phyloP scores from a whole-genome alignment of 441 rosid genomes.

The Gossypium laxum region DNA sequence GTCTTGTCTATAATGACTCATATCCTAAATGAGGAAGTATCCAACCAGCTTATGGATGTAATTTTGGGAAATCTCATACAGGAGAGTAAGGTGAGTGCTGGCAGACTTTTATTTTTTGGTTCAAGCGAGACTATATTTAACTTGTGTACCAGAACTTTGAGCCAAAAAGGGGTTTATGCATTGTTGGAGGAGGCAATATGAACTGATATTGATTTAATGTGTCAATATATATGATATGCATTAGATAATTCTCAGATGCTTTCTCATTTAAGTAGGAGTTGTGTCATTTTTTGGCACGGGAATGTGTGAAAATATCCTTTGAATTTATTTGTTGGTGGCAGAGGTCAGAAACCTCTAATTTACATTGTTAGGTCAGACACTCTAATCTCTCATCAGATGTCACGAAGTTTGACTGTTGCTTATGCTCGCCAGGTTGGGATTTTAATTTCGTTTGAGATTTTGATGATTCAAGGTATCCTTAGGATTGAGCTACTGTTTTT shows the following conservation, averaged over 20 bases:
- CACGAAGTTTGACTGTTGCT: not conserved
- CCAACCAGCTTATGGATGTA: slow-evolving; percentile 41
- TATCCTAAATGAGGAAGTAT: slow-evolving; percentile 65
- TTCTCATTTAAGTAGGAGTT: not conserved
- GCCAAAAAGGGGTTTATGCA: not conserved
- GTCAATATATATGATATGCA: not conserved
- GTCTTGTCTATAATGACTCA: slow-evolving; percentile 54
- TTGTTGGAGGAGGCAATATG: not conserved
- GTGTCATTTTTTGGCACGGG: not conserved
- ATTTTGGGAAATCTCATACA: slow-evolving; percentile 64
- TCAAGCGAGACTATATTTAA: not conserved
- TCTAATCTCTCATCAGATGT: not conserved
- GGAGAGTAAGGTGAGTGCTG: slow-evolving; percentile 48
- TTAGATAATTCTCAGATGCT: not conserved
- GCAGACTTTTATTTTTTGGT: slow-evolving; percentile 3
- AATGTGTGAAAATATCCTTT: not conserved
- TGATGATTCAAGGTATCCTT: not conserved
- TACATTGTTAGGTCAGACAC: not conserved
- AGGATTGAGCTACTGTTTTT: not conserved
- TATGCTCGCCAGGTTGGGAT: not conserved
- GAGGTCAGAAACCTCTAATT: not conserved
- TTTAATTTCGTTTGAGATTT: not conserved
- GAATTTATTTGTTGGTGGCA: not conserved
- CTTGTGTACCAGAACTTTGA: not conserved
- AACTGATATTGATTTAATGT: not conserved